Evolutionary conservation across 148 eudicot genomes (phyloP).

Genomic region (Fagopyrum tataricum): DNA sequence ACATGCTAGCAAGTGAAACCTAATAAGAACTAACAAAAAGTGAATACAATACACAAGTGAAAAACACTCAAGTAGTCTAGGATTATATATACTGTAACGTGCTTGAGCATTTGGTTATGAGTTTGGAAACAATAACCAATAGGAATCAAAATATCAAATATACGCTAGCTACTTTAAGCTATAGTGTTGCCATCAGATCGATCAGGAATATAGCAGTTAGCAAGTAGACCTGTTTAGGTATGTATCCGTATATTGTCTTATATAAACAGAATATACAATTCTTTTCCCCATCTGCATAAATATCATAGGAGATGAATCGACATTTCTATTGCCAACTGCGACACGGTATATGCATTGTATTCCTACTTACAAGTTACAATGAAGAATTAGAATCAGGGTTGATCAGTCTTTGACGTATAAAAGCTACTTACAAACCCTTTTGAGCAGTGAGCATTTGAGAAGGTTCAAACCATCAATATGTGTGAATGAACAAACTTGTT

Average conservation of each 20-base stretch:
- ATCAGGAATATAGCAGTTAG: no score
- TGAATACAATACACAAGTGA: no score
- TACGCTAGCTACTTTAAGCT: no score
- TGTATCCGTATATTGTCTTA: background rate
- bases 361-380: background rate
- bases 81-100: no score
- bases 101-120: no score
- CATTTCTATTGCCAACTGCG: background rate
- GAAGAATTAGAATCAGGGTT: background rate
- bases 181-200: no score
- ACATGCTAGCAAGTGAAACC: no score
- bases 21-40: no score
- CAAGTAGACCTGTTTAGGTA: background rate
- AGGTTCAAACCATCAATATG: conserved; percentile 7
- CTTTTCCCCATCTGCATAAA: background rate
- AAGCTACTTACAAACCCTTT: conserved; percentile 1
- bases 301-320: background rate
- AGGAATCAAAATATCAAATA: no score
- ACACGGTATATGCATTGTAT: background rate
- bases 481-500: conserved; percentile 8
- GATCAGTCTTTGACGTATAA: background rate
- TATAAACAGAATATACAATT: background rate
- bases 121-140: no score
- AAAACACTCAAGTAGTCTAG: no score
- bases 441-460: background rate